Base-by-base conservation (phyloP, 2,329 filamentous ascomycete genomes). In the Pyrenochaeta sp. region DNA sequence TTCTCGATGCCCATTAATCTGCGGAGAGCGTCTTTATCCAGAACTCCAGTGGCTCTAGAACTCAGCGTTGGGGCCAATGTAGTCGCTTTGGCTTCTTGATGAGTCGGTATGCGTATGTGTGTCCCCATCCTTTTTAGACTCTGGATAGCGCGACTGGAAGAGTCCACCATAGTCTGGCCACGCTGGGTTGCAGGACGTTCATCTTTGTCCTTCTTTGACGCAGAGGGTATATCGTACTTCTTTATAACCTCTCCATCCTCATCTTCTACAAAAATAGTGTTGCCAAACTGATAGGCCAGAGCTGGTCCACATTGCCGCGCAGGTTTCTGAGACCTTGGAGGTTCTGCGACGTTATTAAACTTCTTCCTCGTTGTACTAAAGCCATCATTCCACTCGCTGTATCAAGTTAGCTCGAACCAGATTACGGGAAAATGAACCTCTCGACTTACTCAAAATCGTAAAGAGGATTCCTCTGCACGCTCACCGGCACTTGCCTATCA, bases 221-320 rank as follows among this genome's bases (percentile, higher is more conserved):
- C 77, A 0, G 83, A 79, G 0, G 90, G 89, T 28, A 94, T 84
- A 62, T 93, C 89, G 72, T 93, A 93, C 55, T 91, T 89, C 80
- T 93, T 93, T 73, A 96, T 86, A 32, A 96, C 91, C 74, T 96
- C 91, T 43, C 91, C 91, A 67, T 93, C 89, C 75, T 91, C 90
- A 61, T 96, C 91, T 78, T 96, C 91, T 15, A 96, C 90, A 72
- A 96, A 94, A 64, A 96, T 92, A 81, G 91, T 93, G 73, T 92
- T 93, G 62, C 92, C 92, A 71, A 92, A 93, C 65, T 93, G 91
- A 72, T 93, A 96, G 5, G 91, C 91, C 47, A 89, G 83, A n/a
- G 92, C 92, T 12, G 91, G 90, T 54, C 90, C 90, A 64, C 86
- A 83, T 37, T 83, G 80, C 39, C 74, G 72, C 43, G 75, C 69